These are phyloP conservation scores for Thalassiosira sp. DNA, from an alignment of 352 stramenopile species.

Conservation along the genomic window DNA sequence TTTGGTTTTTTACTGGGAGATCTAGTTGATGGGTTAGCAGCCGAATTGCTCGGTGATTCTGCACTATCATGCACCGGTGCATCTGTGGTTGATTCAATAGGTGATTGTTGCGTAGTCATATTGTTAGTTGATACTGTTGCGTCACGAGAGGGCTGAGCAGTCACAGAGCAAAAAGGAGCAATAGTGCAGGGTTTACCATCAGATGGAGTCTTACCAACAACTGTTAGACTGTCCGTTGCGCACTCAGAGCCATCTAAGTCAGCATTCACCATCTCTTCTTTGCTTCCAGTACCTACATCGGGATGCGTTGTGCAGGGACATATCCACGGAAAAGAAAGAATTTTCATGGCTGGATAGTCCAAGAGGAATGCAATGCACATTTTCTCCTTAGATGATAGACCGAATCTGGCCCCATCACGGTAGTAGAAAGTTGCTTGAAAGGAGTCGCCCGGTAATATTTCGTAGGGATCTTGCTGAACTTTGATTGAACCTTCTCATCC, in stretches of 20 bases:
- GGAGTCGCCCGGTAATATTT: conserved; percentile 48
- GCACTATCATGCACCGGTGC: too few relatives aligned
- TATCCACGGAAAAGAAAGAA: background rate
- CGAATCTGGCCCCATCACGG: conserved; percentile 36
- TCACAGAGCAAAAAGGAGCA: too few relatives aligned
- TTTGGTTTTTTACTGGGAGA: too few relatives aligned
- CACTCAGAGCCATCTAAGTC: conserved; percentile 14
- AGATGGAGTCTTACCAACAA: too few relatives aligned
- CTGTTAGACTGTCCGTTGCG: too few relatives aligned
- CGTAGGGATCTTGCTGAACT: conserved; percentile 45
- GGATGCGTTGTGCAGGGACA: background rate
- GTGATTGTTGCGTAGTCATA: too few relatives aligned
- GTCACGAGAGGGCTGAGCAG: too few relatives aligned
- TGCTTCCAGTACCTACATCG: conserved; percentile 3
- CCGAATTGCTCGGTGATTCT: too few relatives aligned
- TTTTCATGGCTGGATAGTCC: conserved; percentile 31
- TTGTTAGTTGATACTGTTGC: too few relatives aligned
- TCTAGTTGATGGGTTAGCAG: too few relatives aligned
- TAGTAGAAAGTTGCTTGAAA: conserved; percentile 60
- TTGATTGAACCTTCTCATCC: conserved; percentile 10
- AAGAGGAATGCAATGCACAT: conserved; percentile 66
- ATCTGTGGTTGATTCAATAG: too few relatives aligned
- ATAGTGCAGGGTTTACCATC: too few relatives aligned
- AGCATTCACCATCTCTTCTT: background rate
- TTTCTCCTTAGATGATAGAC: conserved; percentile 43